Base-by-base conservation (phyloP, 768 basidiomycete species). In the Tricholoma hemisulphureum region DNA sequence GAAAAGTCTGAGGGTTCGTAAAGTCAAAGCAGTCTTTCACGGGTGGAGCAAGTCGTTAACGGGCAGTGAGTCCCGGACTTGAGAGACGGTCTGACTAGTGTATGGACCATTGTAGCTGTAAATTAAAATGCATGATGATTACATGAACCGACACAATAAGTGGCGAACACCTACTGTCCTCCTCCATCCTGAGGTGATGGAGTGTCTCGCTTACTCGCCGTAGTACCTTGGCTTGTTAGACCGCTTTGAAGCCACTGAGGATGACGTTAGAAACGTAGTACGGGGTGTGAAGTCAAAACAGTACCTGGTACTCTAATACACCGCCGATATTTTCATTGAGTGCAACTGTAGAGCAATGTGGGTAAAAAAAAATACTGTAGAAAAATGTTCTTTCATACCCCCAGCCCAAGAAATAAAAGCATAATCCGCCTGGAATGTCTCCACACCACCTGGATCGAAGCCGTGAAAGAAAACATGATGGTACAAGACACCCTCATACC, bases 401-500 rank as follows among this genome's bases (percentile, higher is more conserved):
- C 20, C 23, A 18, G 66, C 61, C 71, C 70, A 71, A n/a, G 64
- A 45, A 4, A 58, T 63, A 56, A 69, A 69, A 9, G 70, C 67
- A 37, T 62, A 62, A 41, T 63, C 62, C n/a, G 65, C 63, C 56
- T 69, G 65, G 64, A 62, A 62, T 4, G 45, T 29, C 48, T 63
- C 43, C 23, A 67, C 60, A 18, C 65, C 61, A 45, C 45, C 55
- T 41, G 6, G 18, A 41, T 20, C n/a, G 8, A 20, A 58, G 51
- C 11, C 57, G 32, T 23, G 31, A 18, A 41, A 24, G 31, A 16
- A 9, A n/a, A n/a, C n/a, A 34, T 6, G 14, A 41, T 16, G 14
- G 16, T 21, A 29, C 18, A 41, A 11, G 53, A 49, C 34, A 51
- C n/a, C 20, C 28, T 2, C 58, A 53, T 62, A 65, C 67, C 53